Evolutionary conservation across 2,329 filamentous ascomycete genomes (phyloP).

Genomic region (Hymenoscyphus albidus): DNA sequence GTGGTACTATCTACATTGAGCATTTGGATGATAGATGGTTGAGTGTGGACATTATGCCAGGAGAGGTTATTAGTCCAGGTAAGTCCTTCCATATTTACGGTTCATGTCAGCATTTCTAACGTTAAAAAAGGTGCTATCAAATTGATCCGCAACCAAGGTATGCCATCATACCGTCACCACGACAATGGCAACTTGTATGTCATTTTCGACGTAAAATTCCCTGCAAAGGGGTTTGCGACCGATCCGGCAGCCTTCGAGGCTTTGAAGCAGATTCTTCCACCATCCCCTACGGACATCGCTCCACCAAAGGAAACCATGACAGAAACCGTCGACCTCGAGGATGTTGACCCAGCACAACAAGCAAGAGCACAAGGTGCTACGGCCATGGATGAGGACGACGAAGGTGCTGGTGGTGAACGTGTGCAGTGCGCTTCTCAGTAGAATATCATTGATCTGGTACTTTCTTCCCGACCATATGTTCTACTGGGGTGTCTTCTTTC

Average conservation of each 20-base stretch:
- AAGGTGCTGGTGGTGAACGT: slow-evolving; percentile 67
- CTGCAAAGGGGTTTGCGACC: slow-evolving; percentile 67
- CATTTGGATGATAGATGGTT: slow-evolving; percentile 97
- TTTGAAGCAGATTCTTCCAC: slow-evolving; percentile 80
- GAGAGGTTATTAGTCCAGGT: slow-evolving; percentile 92
- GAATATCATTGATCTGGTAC: slow-evolving; percentile 10
- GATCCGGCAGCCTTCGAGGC: slow-evolving; percentile 68
- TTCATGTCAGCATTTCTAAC: slow-evolving; percentile 25
- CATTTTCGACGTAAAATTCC: slow-evolving; percentile 97
- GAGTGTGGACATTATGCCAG: slow-evolving; percentile 85
- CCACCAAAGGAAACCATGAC: slow-evolving; percentile 85
- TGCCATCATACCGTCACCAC: slow-evolving; percentile 95
- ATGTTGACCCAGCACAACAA: slow-evolving; percentile 68
- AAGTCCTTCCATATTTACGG: slow-evolving; percentile 38
- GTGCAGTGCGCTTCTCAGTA: slow-evolving; percentile 89
- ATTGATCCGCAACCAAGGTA: slow-evolving; percentile 92
- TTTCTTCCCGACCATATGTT: background rate
- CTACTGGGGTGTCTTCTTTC: slow-evolving; percentile 13
- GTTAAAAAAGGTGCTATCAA: slow-evolving; percentile 72
- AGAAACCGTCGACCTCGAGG: slow-evolving; percentile 83
- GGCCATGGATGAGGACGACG: slow-evolving; percentile 70
- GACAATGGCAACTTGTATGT: slow-evolving; percentile 95
- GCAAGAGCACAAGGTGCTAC: slow-evolving; percentile 65
- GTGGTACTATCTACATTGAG: slow-evolving; percentile 87
- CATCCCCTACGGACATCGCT: slow-evolving; percentile 54